phyloP scores from a whole-genome alignment of 2,329 filamentous ascomycete genomes.

The Fusarium praegraminearum region DNA sequence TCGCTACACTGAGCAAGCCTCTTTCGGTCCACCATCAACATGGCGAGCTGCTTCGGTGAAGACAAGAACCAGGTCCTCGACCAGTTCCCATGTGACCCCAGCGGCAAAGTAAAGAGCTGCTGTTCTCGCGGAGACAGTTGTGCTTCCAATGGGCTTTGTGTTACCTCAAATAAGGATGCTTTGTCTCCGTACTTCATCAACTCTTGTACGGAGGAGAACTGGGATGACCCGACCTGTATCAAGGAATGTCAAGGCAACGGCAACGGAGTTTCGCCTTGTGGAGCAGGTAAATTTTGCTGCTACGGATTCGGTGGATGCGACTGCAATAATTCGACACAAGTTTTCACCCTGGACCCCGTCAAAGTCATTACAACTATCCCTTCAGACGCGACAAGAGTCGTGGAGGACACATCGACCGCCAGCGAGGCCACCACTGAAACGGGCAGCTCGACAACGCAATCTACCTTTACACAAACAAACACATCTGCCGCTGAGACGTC shows the following conservation, averaged over 20 bases:
- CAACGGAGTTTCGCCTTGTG: not conserved
- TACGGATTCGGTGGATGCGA: not conserved
- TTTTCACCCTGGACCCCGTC: not conserved
- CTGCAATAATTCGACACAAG: constrained; percentile 3
- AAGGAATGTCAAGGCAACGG: not conserved
- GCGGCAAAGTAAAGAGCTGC: not conserved
- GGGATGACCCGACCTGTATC: not conserved
- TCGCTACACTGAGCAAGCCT: too few relatives aligned
- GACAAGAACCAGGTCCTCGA: not conserved
- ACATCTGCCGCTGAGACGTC: not conserved
- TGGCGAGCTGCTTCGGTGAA: constrained; percentile 1
- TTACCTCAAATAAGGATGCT: not conserved
- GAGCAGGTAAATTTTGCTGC: not conserved
- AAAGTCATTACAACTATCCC: not conserved
- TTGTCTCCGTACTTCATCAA: not conserved
- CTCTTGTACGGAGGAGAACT: not conserved
- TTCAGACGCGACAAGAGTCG: not conserved
- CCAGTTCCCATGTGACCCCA: not conserved
- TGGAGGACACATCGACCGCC: not conserved
- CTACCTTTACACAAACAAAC: not conserved
- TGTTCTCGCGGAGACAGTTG: not conserved
- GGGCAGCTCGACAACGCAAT: not conserved
- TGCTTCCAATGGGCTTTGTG: not conserved
- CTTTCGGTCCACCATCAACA: not conserved
- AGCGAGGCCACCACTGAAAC: not conserved